Evolutionary conservation across 176 grass and related monocot genomes (phyloP).

Genomic region (Bromus sterilis): DNA sequence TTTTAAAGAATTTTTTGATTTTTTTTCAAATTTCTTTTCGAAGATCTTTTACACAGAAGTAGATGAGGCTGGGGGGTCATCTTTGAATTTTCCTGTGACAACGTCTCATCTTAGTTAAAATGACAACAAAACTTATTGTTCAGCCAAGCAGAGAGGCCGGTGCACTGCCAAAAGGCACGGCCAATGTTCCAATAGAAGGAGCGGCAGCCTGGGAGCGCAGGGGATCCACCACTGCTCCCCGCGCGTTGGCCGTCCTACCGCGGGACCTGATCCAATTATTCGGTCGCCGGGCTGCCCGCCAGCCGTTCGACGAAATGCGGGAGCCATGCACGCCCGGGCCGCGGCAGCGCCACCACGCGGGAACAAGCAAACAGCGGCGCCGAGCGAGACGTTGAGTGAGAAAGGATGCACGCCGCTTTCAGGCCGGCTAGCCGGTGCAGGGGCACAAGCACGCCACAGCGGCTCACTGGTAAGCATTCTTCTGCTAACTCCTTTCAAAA

Average conservation of each 20-base stretch:
- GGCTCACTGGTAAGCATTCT: neutral
- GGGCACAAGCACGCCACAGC: neutral
- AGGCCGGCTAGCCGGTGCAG: neutral
- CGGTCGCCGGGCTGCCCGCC: neutral
- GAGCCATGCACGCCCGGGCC: neutral
- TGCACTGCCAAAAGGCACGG: too few species aligned
- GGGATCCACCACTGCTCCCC: too few species aligned
- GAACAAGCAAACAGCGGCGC: neutral
- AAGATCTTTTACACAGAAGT: too few species aligned
- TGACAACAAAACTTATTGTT: too few species aligned
- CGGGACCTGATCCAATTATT: neutral
- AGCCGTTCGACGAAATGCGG: constrained; percentile 15
- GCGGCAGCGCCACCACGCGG: neutral
- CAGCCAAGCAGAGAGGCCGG: too few species aligned
- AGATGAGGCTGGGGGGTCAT: too few species aligned
- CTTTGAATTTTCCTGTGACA: too few species aligned
- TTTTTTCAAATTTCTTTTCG: too few species aligned
- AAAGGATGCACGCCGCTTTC: neutral
- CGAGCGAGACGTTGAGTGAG: neutral
- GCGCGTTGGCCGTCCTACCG: neutral
- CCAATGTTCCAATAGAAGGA: too few species aligned
- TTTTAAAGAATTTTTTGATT: too few species aligned
- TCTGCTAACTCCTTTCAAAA: neutral
- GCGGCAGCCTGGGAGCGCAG: too few species aligned
- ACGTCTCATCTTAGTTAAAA: too few species aligned